phyloP scores from a whole-genome alignment of 345 rosid species.

The Dovyalis caffra region DNA sequence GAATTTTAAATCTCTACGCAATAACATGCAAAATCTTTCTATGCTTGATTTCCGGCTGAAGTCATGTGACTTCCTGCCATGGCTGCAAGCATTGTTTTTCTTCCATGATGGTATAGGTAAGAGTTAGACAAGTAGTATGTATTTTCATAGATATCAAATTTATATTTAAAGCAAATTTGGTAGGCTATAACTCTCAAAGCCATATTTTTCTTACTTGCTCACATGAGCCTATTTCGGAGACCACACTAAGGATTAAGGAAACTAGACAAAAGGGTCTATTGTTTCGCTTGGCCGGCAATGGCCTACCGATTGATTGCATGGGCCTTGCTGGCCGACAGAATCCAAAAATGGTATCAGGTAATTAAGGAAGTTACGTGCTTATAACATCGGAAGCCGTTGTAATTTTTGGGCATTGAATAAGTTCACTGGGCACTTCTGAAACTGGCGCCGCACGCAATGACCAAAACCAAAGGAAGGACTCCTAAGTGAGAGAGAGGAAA shows the following conservation, averaged over 20 bases:
- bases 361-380: neutral
- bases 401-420: neutral
- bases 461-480: too few relatives aligned
- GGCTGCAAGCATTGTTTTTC: neutral
- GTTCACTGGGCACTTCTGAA: too few relatives aligned
- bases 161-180: neutral
- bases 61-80: neutral
- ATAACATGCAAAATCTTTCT: neutral
- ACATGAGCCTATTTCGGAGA: slow-evolving; percentile 20
- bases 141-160: slow-evolving; percentile 2
- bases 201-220: slow-evolving; percentile 5
- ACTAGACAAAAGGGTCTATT: neutral
- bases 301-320: slow-evolving; percentile 21
- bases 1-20: too few relatives aligned
- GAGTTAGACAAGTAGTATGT: too few relatives aligned
- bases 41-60: neutral
- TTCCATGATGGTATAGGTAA: too few relatives aligned
- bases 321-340: slow-evolving; percentile 26
- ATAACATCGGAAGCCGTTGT: neutral
- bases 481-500: too few relatives aligned
- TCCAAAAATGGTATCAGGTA: neutral
- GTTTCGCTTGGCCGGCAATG: slow-evolving; percentile 19
- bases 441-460: too few relatives aligned
- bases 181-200: slow-evolving; percentile 2
- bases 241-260: neutral